Conservation (phyloP, 805 yeast species). For the Starmerella stellata region DNA sequence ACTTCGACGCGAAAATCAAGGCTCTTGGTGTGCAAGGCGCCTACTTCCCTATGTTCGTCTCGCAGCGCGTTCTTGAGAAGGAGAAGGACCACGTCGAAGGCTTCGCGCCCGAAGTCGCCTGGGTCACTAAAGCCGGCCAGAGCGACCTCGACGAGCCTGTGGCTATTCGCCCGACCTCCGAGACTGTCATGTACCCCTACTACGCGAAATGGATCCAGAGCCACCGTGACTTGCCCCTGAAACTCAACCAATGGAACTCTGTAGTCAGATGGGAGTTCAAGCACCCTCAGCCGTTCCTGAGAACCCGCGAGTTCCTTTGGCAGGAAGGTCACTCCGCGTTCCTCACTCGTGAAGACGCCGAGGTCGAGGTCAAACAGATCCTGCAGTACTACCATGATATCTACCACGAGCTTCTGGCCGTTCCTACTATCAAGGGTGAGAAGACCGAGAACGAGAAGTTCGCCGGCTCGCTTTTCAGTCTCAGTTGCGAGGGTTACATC, state of each 20-base stretch:
- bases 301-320: slow-evolving; percentile 99
- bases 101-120: slow-evolving; percentile 98
- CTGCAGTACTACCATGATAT: slow-evolving; percentile 70
- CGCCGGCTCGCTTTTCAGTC: slow-evolving; percentile 93
- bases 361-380: slow-evolving; percentile 66
- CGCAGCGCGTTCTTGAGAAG: slow-evolving; percentile 77
- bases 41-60: slow-evolving; percentile 97
- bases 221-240: slow-evolving; percentile 91
- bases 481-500: slow-evolving; percentile 90
- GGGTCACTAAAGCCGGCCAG: slow-evolving; percentile 94
- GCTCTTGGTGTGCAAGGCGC: slow-evolving; percentile 82
- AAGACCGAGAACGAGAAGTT: slow-evolving; percentile 96
- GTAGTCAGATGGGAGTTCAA: slow-evolving; percentile 99
- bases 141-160: slow-evolving; percentile 94
- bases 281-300: slow-evolving; percentile 96
- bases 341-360: slow-evolving; percentile 65
- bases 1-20: slow-evolving; percentile 69
- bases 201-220: slow-evolving; percentile 98
- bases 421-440: slow-evolving; percentile 86
- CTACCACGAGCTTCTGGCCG: slow-evolving; percentile 85
- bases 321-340: slow-evolving; percentile 99
- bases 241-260: slow-evolving; percentile 97
- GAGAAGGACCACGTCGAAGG: slow-evolving; percentile 99
- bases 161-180: slow-evolving; percentile 98
- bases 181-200: slow-evolving; percentile 99